phyloP scores from a whole-genome alignment of 768 basidiomycete species.

The Russula sp. region DNA sequence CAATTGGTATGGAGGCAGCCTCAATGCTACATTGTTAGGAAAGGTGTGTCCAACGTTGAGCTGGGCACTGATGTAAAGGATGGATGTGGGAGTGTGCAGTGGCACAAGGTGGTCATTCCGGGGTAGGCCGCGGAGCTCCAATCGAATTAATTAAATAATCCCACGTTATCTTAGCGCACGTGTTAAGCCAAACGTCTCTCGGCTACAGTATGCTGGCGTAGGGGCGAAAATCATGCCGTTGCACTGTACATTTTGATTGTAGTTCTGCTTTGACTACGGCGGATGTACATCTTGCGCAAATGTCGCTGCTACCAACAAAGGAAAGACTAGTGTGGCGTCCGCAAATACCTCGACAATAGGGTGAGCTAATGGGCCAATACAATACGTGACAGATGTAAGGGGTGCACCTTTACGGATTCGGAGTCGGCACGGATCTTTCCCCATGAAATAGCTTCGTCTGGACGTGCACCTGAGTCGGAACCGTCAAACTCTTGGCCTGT shows the following conservation, averaged over 20 bases:
- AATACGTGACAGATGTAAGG: too few species aligned
- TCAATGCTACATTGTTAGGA: neutral
- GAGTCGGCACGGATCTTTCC: constrained; percentile 90
- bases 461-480: constrained; percentile 93
- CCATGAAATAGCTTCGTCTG: constrained; percentile 98
- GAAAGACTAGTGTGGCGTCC: constrained; percentile 97
- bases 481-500: constrained; percentile 99
- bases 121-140: neutral
- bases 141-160: neutral
- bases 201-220: neutral
- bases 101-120: too few species aligned
- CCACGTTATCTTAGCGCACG: neutral
- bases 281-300: constrained; percentile 51
- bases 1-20: neutral
- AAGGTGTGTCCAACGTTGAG: neutral
- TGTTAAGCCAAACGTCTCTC: neutral
- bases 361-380: neutral
- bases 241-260: neutral
- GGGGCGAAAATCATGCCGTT: neutral
- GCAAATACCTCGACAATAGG: constrained; percentile 57
- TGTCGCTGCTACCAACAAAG: constrained; percentile 90
- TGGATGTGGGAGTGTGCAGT: neutral
- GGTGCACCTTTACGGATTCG: constrained; percentile 70
- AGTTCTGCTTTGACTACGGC: constrained; percentile 2
- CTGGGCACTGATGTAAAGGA: neutral